Evolutionary conservation across 139 green algal genomes (phyloP).

Genomic region (Micractinium sp.): DNA sequence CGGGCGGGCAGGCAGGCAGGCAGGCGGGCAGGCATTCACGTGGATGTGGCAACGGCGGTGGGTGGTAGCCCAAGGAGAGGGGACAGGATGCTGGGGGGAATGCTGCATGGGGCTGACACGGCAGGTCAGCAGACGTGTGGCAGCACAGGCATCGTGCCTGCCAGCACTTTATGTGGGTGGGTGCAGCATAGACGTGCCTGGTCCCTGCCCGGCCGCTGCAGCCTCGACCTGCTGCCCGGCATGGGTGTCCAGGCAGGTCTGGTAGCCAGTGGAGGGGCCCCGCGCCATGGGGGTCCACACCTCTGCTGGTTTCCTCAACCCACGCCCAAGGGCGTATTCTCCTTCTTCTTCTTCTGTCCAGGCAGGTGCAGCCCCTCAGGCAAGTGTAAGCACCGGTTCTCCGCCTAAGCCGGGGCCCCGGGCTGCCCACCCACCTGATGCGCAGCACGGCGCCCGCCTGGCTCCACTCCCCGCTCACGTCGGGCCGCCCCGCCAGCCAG

Average conservation of each 20-base stretch:
- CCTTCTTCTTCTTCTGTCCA: neutral
- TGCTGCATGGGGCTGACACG: too few species aligned
- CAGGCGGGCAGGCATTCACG: neutral
- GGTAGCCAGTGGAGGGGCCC: neutral
- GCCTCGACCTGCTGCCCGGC: too few species aligned
- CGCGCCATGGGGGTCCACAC: too few species aligned
- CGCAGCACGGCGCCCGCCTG: conserved; percentile 67
- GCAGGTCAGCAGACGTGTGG: neutral
- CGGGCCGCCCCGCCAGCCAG: conserved; percentile 68
- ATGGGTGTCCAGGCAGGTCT: neutral
- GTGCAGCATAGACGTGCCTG: too few species aligned
- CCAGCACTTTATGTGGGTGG: too few species aligned
- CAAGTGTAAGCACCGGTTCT: too few species aligned
- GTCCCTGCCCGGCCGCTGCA: too few species aligned
- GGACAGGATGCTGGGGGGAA: too few species aligned
- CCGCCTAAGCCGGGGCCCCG: neutral
- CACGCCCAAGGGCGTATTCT: neutral
- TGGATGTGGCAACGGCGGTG: neutral
- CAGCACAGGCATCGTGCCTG: too few species aligned
- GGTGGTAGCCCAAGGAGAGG: neutral
- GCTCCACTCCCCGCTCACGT: conserved; percentile 76
- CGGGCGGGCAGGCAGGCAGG: neutral
- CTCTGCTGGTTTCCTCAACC: too few species aligned
- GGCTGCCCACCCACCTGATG: conserved; percentile 35
- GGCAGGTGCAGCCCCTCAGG: too few species aligned